Conservation (phyloP, 306 rosid genomes). For the Abrus pulchellus region DNA sequence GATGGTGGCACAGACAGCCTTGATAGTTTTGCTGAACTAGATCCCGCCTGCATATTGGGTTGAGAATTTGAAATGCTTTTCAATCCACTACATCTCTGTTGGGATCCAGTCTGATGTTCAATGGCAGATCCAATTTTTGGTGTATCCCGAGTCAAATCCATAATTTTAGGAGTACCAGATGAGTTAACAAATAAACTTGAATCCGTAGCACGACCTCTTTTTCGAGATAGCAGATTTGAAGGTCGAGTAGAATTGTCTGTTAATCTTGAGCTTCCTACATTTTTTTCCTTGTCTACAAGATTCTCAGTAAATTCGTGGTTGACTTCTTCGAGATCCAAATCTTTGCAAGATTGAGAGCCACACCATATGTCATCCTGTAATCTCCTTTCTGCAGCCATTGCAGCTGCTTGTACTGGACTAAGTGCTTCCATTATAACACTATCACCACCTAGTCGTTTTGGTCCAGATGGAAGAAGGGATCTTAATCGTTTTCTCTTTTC, state of each 20-base stretch:
- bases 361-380: conserved; percentile 97
- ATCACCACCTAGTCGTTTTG: conserved; percentile 92
- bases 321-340: conserved; percentile 61
- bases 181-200: conserved; percentile 44
- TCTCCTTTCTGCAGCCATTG: conserved; percentile 98
- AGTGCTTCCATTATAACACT: conserved; percentile 76
- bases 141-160: conserved; percentile 53
- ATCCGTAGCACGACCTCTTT: conserved; percentile 62
- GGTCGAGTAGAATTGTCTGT: conserved; percentile 37
- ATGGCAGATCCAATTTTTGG: conserved; percentile 37
- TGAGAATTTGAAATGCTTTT: conserved; percentile 46
- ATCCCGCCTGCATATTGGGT: conserved; percentile 47
- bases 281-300: conserved; percentile 36
- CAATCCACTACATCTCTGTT: conserved; percentile 45
- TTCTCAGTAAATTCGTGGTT: conserved; percentile 54
- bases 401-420: conserved; percentile 96
- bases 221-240: conserved; percentile 51
- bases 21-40: conserved; percentile 52
- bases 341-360: conserved; percentile 72
- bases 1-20: conserved; percentile 40
- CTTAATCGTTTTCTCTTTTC: conserved; percentile 74
- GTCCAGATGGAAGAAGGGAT: conserved; percentile 87
- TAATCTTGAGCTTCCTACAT: conserved; percentile 51
- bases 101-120: conserved; percentile 42
- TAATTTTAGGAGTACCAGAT: conserved; percentile 44